Percentiles rank a stretch among this genome's conserved stretches.
Conservation (phyloP, 2,329 filamentous ascomycete species). For the Pseudogymnoascus verrucosus region DNA sequence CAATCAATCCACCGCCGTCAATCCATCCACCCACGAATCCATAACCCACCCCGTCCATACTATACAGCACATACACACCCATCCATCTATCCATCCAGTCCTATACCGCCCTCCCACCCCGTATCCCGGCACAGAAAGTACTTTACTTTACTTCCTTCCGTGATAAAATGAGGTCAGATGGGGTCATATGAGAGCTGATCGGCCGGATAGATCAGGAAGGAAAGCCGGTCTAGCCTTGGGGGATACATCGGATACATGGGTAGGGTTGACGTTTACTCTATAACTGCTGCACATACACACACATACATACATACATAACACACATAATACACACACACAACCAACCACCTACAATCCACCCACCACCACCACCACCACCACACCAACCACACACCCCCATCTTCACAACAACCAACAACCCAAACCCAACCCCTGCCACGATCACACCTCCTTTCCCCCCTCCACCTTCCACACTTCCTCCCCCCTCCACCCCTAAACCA, state of each 20-base stretch:
- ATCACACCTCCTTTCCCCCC: neutral
- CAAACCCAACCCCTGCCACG: neutral
- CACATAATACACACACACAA: no score
- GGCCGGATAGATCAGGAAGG: neutral
- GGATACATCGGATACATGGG: no score
- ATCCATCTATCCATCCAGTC: neutral
- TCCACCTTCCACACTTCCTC: neutral
- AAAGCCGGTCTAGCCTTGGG: neutral
- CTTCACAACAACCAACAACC: neutral
- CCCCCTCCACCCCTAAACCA: neutral
- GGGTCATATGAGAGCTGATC: neutral
- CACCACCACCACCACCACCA: neutral
- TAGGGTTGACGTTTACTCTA: no score
- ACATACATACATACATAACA: no score
- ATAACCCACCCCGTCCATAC: neutral
- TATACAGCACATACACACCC: no score
- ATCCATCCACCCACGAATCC: neutral
- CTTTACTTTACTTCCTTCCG: neutral
- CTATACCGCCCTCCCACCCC: neutral
- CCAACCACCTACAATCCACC: no score
- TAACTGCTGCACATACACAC: no score
- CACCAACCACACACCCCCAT: neutral
- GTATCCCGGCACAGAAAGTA: neutral
- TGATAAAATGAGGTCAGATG: neutral
- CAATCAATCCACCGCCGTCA: neutral